These are phyloP conservation scores for Sporothrix pseudoabietina DNA, from an alignment of 2,329 filamentous ascomycete species.

Conservation along the genomic window DNA sequence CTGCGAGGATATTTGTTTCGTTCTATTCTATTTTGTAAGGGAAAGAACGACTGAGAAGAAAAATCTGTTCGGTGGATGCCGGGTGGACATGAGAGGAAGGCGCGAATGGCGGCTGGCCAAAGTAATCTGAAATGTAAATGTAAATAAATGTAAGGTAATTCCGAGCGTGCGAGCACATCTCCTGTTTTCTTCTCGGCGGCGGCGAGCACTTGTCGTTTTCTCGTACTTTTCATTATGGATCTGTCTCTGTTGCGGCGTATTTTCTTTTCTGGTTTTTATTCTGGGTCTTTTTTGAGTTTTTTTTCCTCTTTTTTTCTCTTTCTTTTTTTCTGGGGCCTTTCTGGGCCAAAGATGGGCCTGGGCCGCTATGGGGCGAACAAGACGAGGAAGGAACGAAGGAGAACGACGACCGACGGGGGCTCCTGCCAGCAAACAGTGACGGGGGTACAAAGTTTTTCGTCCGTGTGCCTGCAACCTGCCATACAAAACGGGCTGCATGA, in stretches of 20 bases:
- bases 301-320: slow-evolving; percentile 19
- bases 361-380: slow-evolving; percentile 13
- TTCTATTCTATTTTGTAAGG: background rate
- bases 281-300: background rate
- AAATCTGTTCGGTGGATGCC: slow-evolving; percentile 16
- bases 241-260: background rate
- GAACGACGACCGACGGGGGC: background rate
- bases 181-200: slow-evolving; percentile 23
- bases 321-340: slow-evolving; percentile 25
- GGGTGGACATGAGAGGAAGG: slow-evolving; percentile 15
- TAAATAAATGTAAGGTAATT: background rate
- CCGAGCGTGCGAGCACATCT: slow-evolving; percentile 19
- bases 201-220: background rate
- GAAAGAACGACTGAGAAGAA: background rate
- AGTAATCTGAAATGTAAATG: background rate
- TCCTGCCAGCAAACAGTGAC: slow-evolving; percentile 11
- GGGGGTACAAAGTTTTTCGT: slow-evolving; percentile 30
- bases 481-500: slow-evolving; percentile 14
- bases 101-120: slow-evolving; percentile 27
- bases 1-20: background rate
- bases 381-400: background rate
- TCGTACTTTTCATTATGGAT: background rate
- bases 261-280: slow-evolving; percentile 20
- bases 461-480: background rate
- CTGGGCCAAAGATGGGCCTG: background rate